Evolutionary conservation across 2,329 filamentous ascomycete species (phyloP).

Genomic region (Metarhizium rileyi): DNA sequence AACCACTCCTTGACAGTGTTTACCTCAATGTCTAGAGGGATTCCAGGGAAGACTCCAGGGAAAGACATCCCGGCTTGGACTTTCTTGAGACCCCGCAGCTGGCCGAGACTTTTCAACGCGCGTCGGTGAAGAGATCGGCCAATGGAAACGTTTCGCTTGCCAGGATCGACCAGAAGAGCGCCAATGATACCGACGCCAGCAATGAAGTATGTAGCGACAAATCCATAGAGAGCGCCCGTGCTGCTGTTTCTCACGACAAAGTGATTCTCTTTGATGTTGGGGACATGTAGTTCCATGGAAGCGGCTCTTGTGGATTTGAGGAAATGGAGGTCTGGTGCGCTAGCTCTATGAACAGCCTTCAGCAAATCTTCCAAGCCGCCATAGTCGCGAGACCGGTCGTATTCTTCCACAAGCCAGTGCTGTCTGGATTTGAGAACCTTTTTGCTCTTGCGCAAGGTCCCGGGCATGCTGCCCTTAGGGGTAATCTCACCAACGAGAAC

Average conservation of each 20-base stretch:
- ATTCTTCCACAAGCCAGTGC: slow-evolving; percentile 89
- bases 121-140: slow-evolving; percentile 82
- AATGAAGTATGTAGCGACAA: slow-evolving; percentile 80
- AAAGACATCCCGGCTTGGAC: slow-evolving; percentile 75
- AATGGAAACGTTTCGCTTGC: slow-evolving; percentile 78
- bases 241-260: slow-evolving; percentile 92
- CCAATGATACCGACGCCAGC: slow-evolving; percentile 66
- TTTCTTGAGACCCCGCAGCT: slow-evolving; percentile 62
- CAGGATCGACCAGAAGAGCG: slow-evolving; percentile 80
- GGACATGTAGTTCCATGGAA: slow-evolving; percentile 65
- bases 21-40: slow-evolving; percentile 48
- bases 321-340: slow-evolving; percentile 57
- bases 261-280: slow-evolving; percentile 68
- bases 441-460: slow-evolving; percentile 77
- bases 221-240: slow-evolving; percentile 83
- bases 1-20: slow-evolving; percentile 65
- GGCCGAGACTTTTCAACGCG: slow-evolving; percentile 63
- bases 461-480: slow-evolving; percentile 50
- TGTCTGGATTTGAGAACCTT: slow-evolving; percentile 84
- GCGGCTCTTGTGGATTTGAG: slow-evolving; percentile 59
- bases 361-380: slow-evolving; percentile 67
- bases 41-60: slow-evolving; percentile 78
- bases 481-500: slow-evolving; percentile 69
- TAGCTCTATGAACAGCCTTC: slow-evolving; percentile 56
- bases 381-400: slow-evolving; percentile 69